Conservation (phyloP, 1,284 basidiomycete species). For the Psilocybe mexicana region DNA sequence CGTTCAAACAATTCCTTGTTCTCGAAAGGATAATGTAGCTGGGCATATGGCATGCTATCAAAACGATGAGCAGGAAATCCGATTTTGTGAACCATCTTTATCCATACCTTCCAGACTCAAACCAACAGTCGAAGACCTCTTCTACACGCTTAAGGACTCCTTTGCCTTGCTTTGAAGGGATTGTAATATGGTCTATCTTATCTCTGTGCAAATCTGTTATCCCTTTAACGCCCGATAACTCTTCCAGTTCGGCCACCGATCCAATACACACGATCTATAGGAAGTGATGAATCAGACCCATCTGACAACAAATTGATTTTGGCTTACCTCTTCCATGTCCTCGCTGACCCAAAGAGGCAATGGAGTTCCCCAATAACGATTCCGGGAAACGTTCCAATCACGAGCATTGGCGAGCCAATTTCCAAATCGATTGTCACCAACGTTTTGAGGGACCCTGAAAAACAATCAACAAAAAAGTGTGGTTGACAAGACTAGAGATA, state of each 20-base stretch:
- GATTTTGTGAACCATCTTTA: background rate
- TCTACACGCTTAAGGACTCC: conserved; percentile 87
- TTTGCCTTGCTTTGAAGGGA: conserved; percentile 91
- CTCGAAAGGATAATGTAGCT: conserved; percentile 98
- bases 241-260: conserved; percentile 88
- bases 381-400: conserved; percentile 99
- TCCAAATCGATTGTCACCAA: conserved; percentile 93
- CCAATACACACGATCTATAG: conserved; percentile 81
- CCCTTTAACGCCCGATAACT: conserved; percentile 81
- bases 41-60: conserved; percentile 93
- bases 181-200: conserved; percentile 94
- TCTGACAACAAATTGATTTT: background rate
- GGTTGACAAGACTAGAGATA: conserved; percentile 4
- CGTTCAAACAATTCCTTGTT: conserved; percentile 87
- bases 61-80: conserved; percentile 1
- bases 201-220: conserved; percentile 96
- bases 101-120: conserved; percentile 93
- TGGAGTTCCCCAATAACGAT: conserved; percentile 99
- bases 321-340: conserved; percentile 83
- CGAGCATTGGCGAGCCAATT: conserved; percentile 98
- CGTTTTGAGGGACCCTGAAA: conserved; percentile 82
- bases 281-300: background rate
- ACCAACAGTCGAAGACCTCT: conserved; percentile 99
- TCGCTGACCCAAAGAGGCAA: conserved; percentile 97
- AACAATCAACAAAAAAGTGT: background rate